Evolutionary conservation across 352 stramenopile genomes (phyloP), one percentile per base, ranked within the genome.

Genomic region (Globisporangium mamillatum): DNA sequence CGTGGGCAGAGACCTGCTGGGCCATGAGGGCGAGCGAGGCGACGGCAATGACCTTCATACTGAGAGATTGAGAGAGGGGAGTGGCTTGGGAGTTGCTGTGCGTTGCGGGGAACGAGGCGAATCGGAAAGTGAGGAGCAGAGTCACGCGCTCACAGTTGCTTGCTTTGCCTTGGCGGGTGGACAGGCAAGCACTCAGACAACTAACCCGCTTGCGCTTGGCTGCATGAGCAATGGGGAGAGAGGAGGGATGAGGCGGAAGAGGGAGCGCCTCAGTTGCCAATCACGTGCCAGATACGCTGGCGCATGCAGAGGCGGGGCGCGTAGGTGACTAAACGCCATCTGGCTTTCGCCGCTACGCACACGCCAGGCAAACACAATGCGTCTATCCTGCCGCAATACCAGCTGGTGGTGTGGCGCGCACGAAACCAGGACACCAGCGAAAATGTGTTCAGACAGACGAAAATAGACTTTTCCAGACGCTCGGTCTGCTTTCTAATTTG

Each of bases 1-100:
- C 77, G 59, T 81, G 77, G 2, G 73, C 77, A n/a, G 34, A 64
- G 55, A 70, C 70, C 20, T 76, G 64, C 29, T 65, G 63, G 8
- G 60, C 64, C 38, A 77, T 24, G 34, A 77, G 54, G 20, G 69
- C 65, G 63, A 74, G 53, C 48, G 72, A 60, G 44, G 62, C 66
- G 66, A 63, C 57, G 52, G 68, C 66, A 54, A 80, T 36, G 60
- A 76, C 61, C 69, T 67, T 67, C 62, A 67, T 67, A 32, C 8
- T 60, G 27, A 9, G 25, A 34, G 24, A 46, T 18, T 20, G 36
- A 7, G 50, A n/a, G 24, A n/a, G 22, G 52, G 52, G 12, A 59
- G n/a, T 59, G 53, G n/a, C 14, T 22, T 27, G n/a, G n/a, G 10
- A 20, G 52, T 46, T 46, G 25, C 53, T 59, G 25, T 41, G 36